Conservation (phyloP, 441 rosid species). For the Erysimum pusillum region DNA sequence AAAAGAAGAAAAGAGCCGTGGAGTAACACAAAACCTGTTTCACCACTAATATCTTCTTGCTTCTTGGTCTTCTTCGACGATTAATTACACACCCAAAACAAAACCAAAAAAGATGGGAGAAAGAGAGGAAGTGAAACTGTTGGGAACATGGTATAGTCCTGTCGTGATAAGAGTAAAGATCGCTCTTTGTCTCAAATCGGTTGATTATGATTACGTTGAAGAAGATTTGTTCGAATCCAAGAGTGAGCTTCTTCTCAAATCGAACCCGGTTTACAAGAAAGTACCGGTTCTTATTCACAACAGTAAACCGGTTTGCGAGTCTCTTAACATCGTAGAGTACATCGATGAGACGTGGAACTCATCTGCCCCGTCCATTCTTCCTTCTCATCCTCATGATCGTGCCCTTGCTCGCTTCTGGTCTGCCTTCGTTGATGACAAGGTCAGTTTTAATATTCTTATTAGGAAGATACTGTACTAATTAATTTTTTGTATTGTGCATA, state of each 20-base stretch:
- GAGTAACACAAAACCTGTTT: conserved; percentile 18
- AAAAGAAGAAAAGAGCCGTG: conserved; percentile 16
- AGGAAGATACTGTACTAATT: background rate
- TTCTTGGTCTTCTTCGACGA: background rate
- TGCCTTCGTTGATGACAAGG: conserved; percentile 47
- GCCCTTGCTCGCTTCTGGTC: conserved; percentile 73
- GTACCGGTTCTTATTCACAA: conserved; percentile 76
- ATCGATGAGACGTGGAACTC: conserved; percentile 69
- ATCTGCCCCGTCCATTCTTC: conserved; percentile 61
- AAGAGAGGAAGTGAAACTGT: conserved; percentile 57
- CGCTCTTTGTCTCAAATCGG: conserved; percentile 68
- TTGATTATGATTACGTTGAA: conserved; percentile 62
- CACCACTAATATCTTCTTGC: background rate
- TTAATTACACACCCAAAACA: background rate
- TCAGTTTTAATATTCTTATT: background rate
- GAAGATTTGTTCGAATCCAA: conserved; percentile 49
- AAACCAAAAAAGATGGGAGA: conserved; percentile 44
- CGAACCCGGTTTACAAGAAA: conserved; percentile 81
- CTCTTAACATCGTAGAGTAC: conserved; percentile 70
- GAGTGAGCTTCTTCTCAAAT: conserved; percentile 58
- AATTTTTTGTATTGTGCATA: background rate
- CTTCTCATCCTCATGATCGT: conserved; percentile 64
- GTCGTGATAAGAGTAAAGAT: conserved; percentile 62
- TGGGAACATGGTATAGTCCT: conserved; percentile 80
- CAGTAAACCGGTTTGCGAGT: conserved; percentile 61